Percentiles rank a stretch among this genome's conserved stretches.
Conservation (phyloP, 2,329 filamentous ascomycete genomes). For the Sclerotinia subarctica region DNA sequence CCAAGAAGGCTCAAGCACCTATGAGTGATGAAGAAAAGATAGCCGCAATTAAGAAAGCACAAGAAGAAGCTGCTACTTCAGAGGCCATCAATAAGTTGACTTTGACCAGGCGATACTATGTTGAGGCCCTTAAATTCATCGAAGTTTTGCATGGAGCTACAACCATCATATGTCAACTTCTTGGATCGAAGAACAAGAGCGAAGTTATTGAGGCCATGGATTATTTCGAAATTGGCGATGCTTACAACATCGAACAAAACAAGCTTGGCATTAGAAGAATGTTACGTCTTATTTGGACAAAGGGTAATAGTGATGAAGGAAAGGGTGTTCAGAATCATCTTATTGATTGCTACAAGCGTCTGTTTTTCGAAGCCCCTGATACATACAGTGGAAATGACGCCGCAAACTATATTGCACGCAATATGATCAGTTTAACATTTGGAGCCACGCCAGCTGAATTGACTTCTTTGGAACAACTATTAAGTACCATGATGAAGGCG, state of each 20-base stretch:
- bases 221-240: slow-evolving; percentile 92
- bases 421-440: slow-evolving; percentile 99
- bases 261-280: slow-evolving; percentile 91
- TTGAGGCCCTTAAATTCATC: slow-evolving; percentile 91
- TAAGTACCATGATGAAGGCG: slow-evolving; percentile 97
- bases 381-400: slow-evolving; percentile 84
- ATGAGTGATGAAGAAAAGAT: slow-evolving; percentile 79
- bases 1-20: slow-evolving; percentile 52
- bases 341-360: slow-evolving; percentile 91
- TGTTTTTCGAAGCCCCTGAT: slow-evolving; percentile 94
- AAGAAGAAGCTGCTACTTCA: slow-evolving; percentile 82
- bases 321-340: slow-evolving; percentile 96
- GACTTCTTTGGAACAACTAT: slow-evolving; percentile 89
- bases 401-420: slow-evolving; percentile 91
- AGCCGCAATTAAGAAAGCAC: slow-evolving; percentile 71
- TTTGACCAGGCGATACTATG: slow-evolving; percentile 83
- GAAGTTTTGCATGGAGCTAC: slow-evolving; percentile 84
- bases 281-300: slow-evolving; percentile 97
- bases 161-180: slow-evolving; percentile 75
- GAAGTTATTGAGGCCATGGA: slow-evolving; percentile 99
- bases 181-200: slow-evolving; percentile 95
- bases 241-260: slow-evolving; percentile 92
- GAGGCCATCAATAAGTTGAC: slow-evolving; percentile 86
- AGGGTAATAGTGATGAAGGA: slow-evolving; percentile 97
- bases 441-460: slow-evolving; percentile 91